Evolutionary conservation across 192 early-diverging fungal genomes (phyloP), one percentile per base, ranked within the genome.

Genomic region (Coemansia sp.): DNA sequence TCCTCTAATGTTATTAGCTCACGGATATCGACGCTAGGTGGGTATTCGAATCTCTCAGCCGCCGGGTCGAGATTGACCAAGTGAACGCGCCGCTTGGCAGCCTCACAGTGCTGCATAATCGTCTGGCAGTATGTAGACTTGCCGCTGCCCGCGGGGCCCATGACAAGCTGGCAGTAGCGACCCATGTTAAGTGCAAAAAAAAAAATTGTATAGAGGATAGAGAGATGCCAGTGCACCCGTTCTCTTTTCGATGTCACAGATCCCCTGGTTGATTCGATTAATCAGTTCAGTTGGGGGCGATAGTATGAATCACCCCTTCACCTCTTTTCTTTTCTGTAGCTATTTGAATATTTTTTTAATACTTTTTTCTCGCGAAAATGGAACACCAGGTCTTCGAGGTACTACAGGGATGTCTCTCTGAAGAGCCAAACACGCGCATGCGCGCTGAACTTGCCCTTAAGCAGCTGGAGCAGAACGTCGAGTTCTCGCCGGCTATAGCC

Each of bases 41-140:
- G 87, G 76, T 99, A 97, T 78, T 95, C 93, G 72, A 98, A 99
- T 33, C 92, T 85, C 65, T 99, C 97, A 0, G 97, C 97, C 12
- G 97, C 97, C 20, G 97, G 97, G 79, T 99, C 97, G 63, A 99
- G 85, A 79, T 99, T 99, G 1, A 99, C 91, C 20, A 99, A 88
- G 70, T 98, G 95, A 7, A 96, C 95, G 2, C 87, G 72, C 43
- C 97, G 85, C 44, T 90, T 90, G 52, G 90, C 87, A 8, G 90
- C 89, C 75, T 98, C 90, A 72, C 92, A 95, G 68, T 99, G 97
- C 34, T 94, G 90, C 87, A 99, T 92, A 69, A 99, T 92, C 2
- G 97, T 96, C 34, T 91, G 79, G 85, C 97, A 99, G 81, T 93
- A 98, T 2, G 97, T 98, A 18, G 95, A 97, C 91, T 96, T 96